Evolutionary conservation across 805 yeast genomes (phyloP).

Genomic region (Zygosaccharomyces bisporus): DNA sequence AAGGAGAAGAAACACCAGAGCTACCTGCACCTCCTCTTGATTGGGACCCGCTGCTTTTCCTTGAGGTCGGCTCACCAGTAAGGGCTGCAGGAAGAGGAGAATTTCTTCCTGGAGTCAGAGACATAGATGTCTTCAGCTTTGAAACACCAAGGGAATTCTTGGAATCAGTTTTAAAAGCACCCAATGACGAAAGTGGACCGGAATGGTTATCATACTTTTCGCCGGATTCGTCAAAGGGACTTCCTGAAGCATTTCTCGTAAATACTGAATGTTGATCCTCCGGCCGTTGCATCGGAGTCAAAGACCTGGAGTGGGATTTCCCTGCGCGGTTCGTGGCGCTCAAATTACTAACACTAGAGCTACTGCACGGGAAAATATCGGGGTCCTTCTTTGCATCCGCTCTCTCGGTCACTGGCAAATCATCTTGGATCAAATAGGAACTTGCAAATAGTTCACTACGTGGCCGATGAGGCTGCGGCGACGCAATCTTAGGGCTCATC

Average conservation of each 20-base stretch:
- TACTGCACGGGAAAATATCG: conserved; percentile 10
- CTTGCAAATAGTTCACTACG: conserved; percentile 38
- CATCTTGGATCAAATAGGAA: conserved; percentile 37
- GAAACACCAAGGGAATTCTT: conserved; percentile 17
- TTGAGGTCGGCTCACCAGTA: conserved; percentile 36
- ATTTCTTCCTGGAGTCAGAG: conserved; percentile 50
- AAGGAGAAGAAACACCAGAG: conserved; percentile 55
- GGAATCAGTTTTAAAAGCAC: conserved; percentile 13
- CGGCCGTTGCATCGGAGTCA: conserved; percentile 24
- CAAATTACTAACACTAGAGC: conserved; percentile 7
- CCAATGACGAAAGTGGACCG: conserved; percentile 9
- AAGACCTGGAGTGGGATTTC: conserved; percentile 25
- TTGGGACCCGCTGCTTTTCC: conserved; percentile 42
- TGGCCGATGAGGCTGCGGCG: conserved; percentile 28
- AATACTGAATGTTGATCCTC: conserved; percentile 9
- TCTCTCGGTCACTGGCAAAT: background rate
- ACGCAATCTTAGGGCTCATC: conserved; percentile 16
- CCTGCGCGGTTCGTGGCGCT: conserved; percentile 16
- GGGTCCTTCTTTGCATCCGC: background rate
- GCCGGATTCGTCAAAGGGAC: conserved; percentile 2
- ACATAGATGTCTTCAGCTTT: conserved; percentile 31
- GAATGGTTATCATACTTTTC: conserved; percentile 7
- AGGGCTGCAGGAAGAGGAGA: conserved; percentile 43
- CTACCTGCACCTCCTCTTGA: conserved; percentile 25
- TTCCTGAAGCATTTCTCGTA: conserved; percentile 1